phyloP scores from a whole-genome alignment of 225 moss, liverwort and hornwort species.

The Rhytidiadelphus loreus region DNA sequence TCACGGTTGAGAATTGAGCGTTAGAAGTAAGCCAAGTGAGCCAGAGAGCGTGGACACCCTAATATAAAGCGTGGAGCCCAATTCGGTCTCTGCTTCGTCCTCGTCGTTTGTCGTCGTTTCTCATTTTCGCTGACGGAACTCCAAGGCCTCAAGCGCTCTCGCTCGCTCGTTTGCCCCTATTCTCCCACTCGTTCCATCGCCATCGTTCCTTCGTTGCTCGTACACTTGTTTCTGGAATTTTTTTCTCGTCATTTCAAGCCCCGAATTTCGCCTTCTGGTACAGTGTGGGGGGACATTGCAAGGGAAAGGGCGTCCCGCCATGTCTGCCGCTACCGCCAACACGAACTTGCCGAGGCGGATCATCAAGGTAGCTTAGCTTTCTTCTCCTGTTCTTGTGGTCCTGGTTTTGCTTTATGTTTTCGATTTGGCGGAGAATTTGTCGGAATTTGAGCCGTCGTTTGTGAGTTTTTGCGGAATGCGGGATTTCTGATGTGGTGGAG shows the following conservation, averaged over 20 bases:
- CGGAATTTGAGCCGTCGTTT: not conserved
- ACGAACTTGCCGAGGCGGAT: constrained; percentile 92
- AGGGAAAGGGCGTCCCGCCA: not conserved
- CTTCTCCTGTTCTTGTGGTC: no score
- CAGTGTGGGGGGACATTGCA: not conserved
- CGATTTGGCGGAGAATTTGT: not conserved
- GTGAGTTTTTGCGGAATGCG: not conserved
- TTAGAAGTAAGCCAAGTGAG: constrained; percentile 18
- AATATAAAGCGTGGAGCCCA: not conserved
- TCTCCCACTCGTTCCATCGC: not conserved
- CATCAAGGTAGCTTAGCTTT: constrained; percentile 44
- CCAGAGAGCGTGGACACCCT: not conserved
- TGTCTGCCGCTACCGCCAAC: constrained; percentile 90
- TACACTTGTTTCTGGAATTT: not conserved
- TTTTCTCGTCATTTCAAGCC: not conserved
- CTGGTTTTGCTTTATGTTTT: not conserved
- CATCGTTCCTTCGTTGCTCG: no score
- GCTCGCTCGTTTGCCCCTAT: not conserved
- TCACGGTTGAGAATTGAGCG: not conserved
- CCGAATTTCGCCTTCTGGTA: not conserved
- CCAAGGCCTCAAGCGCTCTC: not conserved
- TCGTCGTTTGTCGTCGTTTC: not conserved
- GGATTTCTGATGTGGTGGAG: not conserved
- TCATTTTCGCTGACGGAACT: not conserved
- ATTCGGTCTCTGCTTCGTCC: not conserved